Base-by-base conservation (phyloP, 1,284 basidiomycete genomes). In the Irpex sp. region DNA sequence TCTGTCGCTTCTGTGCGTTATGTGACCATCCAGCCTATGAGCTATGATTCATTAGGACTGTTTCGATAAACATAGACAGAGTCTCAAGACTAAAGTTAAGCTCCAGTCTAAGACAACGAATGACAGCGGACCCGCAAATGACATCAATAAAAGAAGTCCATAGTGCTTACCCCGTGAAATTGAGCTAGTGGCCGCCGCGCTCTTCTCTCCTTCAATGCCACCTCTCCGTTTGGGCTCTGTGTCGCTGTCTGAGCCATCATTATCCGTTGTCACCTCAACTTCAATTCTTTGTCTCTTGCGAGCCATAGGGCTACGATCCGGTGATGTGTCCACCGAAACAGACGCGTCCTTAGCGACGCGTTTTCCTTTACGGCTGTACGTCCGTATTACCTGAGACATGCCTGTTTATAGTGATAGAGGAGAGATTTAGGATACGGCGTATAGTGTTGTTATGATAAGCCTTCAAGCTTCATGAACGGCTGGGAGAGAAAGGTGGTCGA, bases 271-370 rank as follows among this genome's bases (percentile, higher is more conserved):
- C 4, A 65, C 64, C 50, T 68, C 68, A 5, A 68, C 67, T 43
- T 66, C 49, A 6, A 70, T 59, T 56, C 63, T 66, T 49, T 62
- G 65, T 35, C 62, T 60, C 53, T 70, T 70, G 19, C 66, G 63
- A 35, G 61, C 15, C 19, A 43, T 55, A 33, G 36, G 15, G 55
- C 53, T 46, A 36, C 53, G 55, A 53, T 67, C 68, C 11, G 61
- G 17, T 8, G 65, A 61, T 33, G 58, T 60, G 35, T 64, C 62
- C 31, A 65, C 66, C n/a, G 68, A 68, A 49, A 68, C 66, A 39
- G 68, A 62, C 11, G 62, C 63, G 55, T 50, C 11, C n/a, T 15
- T 49, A 19, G 46, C 47, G 50, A 39, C 57, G 60, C 54, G 49
- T 59, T 58, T 43, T 31, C 60, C 60, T 61, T 61, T 63, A 19